Base-by-base conservation (phyloP, 306 rosid genomes). In the Canavalia ensiformis region DNA sequence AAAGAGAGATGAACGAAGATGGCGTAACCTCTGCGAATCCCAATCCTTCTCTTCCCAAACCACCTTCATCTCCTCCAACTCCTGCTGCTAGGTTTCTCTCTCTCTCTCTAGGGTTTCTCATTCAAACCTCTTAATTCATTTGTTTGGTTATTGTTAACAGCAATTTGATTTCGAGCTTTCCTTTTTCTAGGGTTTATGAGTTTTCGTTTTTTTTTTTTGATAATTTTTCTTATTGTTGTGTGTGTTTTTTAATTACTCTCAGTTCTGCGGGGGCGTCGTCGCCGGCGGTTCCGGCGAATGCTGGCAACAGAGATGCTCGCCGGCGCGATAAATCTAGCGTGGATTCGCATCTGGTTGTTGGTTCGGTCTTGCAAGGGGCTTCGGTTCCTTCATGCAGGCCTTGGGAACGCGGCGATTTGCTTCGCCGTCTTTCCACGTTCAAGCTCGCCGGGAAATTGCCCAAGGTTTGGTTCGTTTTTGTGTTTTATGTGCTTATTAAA, bases 211-310 rank as follows among this genome's bases (percentile, higher is more conserved):
- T 4, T 1, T 3, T 4, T 4, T 13, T 5, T 18, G 3, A 5
- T 4, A 44, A 39, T 39, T 37, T 41, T 59, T 68, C 6, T 44
- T 29, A 0, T 6, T 3, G 1, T 11, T 68, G 3, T 39, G 69
- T 73, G 8, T 2, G 12, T 41, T 28, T 8, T 2, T 68, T 3
- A 18, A 8, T 47, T 51, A 25, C 13, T 76, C n/a, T 80, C 89
- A 96, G 99, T 66, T 93, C 99, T 58, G 99, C 89, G 18, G 99
- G 97, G 78, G 99, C 98, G 18, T 96, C 99, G 1, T 96, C 98
- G 3, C 97, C 92, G 39, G 87, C 92, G 51, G 81, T 78, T 74
- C 98, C 89, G 10, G 86, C 89, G 41, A 87, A 76, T 58, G 87
- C 84, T 83, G 86, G 88, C 55, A 79, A 92, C 81, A 85, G 86